A percentile compares a stretch with the other conserved stretches of the same genome.
Conservation (phyloP, 2,329 filamentous ascomycete species). For the Fusarium pilosicola region DNA sequence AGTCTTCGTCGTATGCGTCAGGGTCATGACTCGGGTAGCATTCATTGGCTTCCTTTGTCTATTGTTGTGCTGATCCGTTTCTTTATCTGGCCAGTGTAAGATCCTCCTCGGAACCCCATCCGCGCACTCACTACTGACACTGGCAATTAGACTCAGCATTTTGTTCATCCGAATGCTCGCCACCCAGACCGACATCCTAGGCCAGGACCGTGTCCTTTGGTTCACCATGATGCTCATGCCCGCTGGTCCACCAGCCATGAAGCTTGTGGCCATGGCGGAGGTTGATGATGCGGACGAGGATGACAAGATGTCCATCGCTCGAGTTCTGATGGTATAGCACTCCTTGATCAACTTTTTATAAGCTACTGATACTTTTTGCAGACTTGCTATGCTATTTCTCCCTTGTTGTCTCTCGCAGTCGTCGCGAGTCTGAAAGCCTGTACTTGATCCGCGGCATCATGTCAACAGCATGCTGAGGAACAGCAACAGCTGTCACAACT, state of each 20-base stretch:
- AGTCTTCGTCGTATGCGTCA: slow-evolving; percentile 27
- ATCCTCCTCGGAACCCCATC: too few species aligned
- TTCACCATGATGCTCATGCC: slow-evolving; percentile 33
- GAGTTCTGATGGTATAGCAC: slow-evolving; percentile 17
- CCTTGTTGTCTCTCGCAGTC: slow-evolving; percentile 22
- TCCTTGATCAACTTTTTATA: fast-evolving
- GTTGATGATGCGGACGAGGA: slow-evolving; percentile 26
- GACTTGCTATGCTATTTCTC: slow-evolving; percentile 26
- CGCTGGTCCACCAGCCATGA: slow-evolving; percentile 23
- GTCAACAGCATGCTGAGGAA: background rate
- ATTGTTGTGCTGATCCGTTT: slow-evolving; percentile 20
- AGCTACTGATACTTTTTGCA: background rate
- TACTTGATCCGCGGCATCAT: background rate
- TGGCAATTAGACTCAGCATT: slow-evolving; percentile 9
- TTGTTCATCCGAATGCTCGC: slow-evolving; percentile 21
- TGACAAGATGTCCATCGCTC: slow-evolving; percentile 30
- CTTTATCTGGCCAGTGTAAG: slow-evolving; percentile 28
- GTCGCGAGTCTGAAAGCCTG: slow-evolving; percentile 30
- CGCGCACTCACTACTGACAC: background rate
- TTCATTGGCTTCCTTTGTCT: slow-evolving; percentile 9
- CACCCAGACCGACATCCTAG: slow-evolving; percentile 3
- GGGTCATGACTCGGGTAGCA: slow-evolving; percentile 12
- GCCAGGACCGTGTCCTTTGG: slow-evolving; percentile 24
- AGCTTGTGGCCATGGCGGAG: slow-evolving; percentile 28
- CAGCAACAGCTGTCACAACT: background rate